Evolutionary conservation across 176 grass and related monocot genomes (phyloP).

Genomic region (Luzula sylvatica): DNA sequence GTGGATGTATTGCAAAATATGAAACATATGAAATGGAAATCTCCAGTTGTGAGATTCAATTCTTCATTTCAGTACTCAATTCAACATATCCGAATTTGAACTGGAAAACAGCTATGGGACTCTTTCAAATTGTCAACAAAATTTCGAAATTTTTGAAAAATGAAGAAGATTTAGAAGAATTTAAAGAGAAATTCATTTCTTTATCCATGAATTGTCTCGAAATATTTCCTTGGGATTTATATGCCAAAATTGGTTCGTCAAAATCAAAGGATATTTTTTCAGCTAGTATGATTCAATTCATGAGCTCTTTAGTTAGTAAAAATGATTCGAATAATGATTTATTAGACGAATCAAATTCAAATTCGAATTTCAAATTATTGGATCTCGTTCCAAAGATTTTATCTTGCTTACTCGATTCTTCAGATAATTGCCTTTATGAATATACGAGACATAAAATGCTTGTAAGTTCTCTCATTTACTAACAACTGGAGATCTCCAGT

Average conservation of each 20-base stretch:
- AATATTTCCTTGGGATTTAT: slow-evolving; percentile 43
- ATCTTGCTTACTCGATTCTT: slow-evolving; percentile 33
- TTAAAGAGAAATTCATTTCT: slow-evolving; percentile 41
- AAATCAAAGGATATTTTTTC: slow-evolving; percentile 31
- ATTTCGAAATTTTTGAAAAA: slow-evolving; percentile 68
- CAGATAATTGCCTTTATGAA: slow-evolving; percentile 27
- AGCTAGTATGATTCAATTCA: slow-evolving; percentile 59
- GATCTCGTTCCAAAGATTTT: slow-evolving; percentile 49
- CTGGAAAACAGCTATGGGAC: slow-evolving; percentile 28
- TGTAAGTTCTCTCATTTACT: slow-evolving; percentile 25
- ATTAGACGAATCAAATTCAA: slow-evolving; percentile 13
- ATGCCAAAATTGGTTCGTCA: slow-evolving; percentile 16
- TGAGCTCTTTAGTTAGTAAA: slow-evolving; percentile 65
- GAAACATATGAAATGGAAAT: not conserved
- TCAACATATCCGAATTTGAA: slow-evolving; percentile 15
- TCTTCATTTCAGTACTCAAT: slow-evolving; percentile 39
- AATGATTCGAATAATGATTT: slow-evolving; percentile 23
- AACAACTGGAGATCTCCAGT: slow-evolving; percentile 2
- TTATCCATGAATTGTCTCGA: slow-evolving; percentile 44
- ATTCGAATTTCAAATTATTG: slow-evolving; percentile 34
- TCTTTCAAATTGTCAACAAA: slow-evolving; percentile 54
- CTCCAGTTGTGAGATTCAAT: slow-evolving; percentile 25
- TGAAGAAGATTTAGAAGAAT: slow-evolving; percentile 12
- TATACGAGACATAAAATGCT: slow-evolving; percentile 70
- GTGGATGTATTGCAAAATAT: slow-evolving; percentile 13